Evolutionary conservation across 768 basidiomycete species (phyloP).

Genomic region (Termitomyces sp.): DNA sequence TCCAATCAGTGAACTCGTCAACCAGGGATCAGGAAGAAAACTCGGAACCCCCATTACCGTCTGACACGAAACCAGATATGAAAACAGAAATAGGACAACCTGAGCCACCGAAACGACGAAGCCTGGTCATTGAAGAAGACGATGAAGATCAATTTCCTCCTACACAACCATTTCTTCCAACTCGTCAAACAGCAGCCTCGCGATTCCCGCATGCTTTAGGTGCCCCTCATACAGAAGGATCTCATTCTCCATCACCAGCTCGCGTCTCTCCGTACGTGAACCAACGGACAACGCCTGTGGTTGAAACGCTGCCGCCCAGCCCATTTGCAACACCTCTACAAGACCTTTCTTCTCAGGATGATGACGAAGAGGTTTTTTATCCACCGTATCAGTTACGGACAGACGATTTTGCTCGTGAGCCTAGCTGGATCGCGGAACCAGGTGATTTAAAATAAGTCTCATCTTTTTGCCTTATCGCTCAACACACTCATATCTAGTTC

Average conservation of each 20-base stretch:
- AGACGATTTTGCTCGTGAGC: conserved; percentile 49
- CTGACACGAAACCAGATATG: conserved; percentile 10
- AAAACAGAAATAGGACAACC: conserved; percentile 29
- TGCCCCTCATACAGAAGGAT: conserved; percentile 43
- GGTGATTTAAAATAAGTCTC: conserved; percentile 37
- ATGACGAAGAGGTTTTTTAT: conserved; percentile 67
- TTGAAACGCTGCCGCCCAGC: conserved; percentile 60
- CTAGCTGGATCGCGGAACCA: conserved; percentile 75
- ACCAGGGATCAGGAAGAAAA: conserved; percentile 25
- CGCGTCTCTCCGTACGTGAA: conserved; percentile 47
- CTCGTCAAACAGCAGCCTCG: conserved; percentile 29
- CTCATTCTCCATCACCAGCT: conserved; percentile 30
- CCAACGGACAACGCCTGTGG: conserved; percentile 44
- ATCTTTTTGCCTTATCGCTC: not conserved
- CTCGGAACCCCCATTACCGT: conserved; percentile 16
- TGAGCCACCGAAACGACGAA: conserved; percentile 44
- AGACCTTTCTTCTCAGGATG: conserved; percentile 52
- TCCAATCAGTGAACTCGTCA: conserved; percentile 28
- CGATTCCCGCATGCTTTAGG: conserved; percentile 48
- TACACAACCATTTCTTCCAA: conserved; percentile 35
- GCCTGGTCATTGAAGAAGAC: conserved; percentile 66
- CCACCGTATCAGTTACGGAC: conserved; percentile 45
- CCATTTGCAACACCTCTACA: conserved; percentile 69
- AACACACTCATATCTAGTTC: conserved; percentile 1
- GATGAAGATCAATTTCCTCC: conserved; percentile 50